Conservation (phyloP, 2,329 filamentous ascomycete genomes). For the Fusarium beomiforme region DNA sequence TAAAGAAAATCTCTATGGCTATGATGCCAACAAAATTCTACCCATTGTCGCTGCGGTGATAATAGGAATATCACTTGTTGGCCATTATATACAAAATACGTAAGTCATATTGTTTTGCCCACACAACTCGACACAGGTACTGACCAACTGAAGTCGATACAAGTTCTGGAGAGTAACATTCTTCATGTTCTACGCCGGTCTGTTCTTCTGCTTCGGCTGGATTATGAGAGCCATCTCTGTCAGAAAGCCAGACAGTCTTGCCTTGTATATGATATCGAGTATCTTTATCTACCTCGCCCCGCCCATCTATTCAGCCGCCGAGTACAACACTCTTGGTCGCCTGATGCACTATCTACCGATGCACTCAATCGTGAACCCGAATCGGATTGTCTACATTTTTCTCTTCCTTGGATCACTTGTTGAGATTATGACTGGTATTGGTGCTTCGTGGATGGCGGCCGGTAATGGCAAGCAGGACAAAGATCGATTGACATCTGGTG, state of each 20-base stretch:
- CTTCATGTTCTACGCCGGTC: constrained; percentile 41
- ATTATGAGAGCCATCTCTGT: constrained; percentile 33
- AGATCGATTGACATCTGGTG: constrained; percentile 64
- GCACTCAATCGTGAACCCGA: constrained; percentile 41
- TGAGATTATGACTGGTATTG: constrained; percentile 36
- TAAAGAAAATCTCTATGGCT: constrained; percentile 38
- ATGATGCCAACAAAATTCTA: constrained; percentile 39
- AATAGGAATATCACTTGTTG: constrained; percentile 25
- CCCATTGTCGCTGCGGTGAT: constrained; percentile 34
- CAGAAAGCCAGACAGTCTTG: constrained; percentile 31
- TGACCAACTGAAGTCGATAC: constrained; percentile 24
- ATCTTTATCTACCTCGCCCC: constrained; percentile 41
- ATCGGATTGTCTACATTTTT: constrained; percentile 42
- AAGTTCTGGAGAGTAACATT: constrained; percentile 42
- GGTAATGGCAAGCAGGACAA: constrained; percentile 55
- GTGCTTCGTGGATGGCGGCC: constrained; percentile 40
- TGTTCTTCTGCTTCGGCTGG: constrained; percentile 39
- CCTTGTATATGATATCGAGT: constrained; percentile 39
- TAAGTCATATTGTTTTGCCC: neutral
- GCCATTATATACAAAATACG: constrained; percentile 35
- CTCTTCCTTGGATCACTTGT: constrained; percentile 39
- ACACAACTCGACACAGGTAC: fast-evolving
- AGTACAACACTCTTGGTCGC: constrained; percentile 42
- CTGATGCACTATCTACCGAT: constrained; percentile 43
- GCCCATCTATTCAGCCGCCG: constrained; percentile 39